These are phyloP conservation scores for Dendrostoma leiphaemia DNA, from an alignment of 2,329 filamentous ascomycete genomes.

Conservation along the genomic window DNA sequence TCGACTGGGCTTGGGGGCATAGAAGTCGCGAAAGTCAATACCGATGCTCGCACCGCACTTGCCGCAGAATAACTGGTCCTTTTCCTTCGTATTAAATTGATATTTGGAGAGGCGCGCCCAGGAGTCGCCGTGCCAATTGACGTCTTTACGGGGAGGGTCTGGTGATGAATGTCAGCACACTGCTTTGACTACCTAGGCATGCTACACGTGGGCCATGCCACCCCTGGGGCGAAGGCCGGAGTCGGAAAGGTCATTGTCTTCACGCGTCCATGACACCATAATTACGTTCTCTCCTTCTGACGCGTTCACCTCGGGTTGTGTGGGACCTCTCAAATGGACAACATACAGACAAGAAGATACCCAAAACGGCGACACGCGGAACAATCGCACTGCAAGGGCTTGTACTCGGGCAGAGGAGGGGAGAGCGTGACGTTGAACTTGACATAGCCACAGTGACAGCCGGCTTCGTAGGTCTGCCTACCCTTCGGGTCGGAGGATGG, in stretches of 20 bases:
- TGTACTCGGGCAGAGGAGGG: slow-evolving; percentile 44
- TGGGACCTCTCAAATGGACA: neutral
- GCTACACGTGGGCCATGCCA: neutral
- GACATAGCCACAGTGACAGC: slow-evolving; percentile 53
- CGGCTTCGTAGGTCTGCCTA: slow-evolving; percentile 42
- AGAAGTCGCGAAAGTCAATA: slow-evolving; percentile 40
- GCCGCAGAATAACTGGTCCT: slow-evolving; percentile 48
- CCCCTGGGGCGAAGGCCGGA: neutral
- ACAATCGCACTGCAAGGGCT: slow-evolving; percentile 51
- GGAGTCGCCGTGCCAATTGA: slow-evolving; percentile 42
- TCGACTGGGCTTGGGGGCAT: slow-evolving; percentile 22
- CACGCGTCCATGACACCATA: no score
- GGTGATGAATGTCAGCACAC: neutral
- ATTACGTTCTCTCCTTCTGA: neutral
- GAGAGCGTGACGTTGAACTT: slow-evolving; percentile 46
- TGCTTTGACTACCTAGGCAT: neutral
- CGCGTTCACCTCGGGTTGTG: neutral
- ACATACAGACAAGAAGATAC: slow-evolving; percentile 48
- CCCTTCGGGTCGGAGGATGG: slow-evolving; percentile 15
- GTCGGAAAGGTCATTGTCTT: neutral
- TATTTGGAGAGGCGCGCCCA: slow-evolving; percentile 34
- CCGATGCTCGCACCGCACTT: slow-evolving; percentile 45
- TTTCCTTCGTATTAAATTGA: slow-evolving; percentile 45
- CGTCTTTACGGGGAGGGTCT: slow-evolving; percentile 39
- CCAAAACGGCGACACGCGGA: slow-evolving; percentile 51